These are phyloP conservation scores for Camellia lanceoleosa DNA, from an alignment of 148 eudicot species.

Conservation along the genomic window DNA sequence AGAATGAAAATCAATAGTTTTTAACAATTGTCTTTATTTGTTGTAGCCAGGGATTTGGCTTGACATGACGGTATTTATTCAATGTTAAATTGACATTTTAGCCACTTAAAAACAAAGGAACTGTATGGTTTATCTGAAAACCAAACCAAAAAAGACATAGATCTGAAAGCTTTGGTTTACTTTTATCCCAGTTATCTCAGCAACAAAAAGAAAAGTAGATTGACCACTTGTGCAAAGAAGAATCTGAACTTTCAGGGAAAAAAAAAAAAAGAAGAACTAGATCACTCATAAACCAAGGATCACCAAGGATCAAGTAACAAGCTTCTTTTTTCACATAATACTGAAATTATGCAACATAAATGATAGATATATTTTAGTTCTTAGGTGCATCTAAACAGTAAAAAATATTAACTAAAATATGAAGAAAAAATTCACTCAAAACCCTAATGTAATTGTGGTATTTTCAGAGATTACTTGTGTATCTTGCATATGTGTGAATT, in stretches of 20 bases:
- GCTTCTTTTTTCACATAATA: background rate
- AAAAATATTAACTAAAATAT: too few relatives aligned
- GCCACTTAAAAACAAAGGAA: background rate
- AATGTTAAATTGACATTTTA: background rate
- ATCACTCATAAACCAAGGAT: background rate
- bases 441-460: too few relatives aligned
- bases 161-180: background rate
- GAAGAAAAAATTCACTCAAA: too few relatives aligned
- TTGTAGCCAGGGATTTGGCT: background rate
- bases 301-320: background rate
- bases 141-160: background rate
- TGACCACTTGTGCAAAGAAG: background rate
- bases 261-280: background rate
- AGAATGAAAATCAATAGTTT: background rate
- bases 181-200: background rate
- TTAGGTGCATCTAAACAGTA: too few relatives aligned
- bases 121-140: background rate
- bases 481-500: too few relatives aligned
- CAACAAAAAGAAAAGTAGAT: background rate
- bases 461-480: too few relatives aligned
- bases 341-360: background rate
- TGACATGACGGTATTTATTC: background rate
- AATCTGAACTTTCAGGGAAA: background rate
- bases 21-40: background rate
- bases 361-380: background rate